Conservation (phyloP, 805 yeast species). For the Starmerella apicola region DNA sequence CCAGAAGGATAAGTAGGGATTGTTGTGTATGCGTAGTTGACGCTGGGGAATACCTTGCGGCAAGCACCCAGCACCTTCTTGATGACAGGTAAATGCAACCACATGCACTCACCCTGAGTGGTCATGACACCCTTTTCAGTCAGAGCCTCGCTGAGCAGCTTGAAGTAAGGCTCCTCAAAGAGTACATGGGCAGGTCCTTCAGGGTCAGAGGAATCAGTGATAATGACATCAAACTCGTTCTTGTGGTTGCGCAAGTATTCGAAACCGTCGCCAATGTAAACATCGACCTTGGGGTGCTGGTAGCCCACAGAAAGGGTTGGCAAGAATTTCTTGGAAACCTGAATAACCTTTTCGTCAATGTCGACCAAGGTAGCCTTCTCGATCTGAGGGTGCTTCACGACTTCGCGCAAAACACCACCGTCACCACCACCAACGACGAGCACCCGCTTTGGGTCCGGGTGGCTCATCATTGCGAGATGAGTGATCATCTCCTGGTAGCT, state of each 20-base stretch:
- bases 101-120: slow-evolving; percentile 82
- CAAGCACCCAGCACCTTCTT: slow-evolving; percentile 66
- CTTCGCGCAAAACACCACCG: slow-evolving; percentile 94
- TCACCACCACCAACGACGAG: slow-evolving; percentile 98
- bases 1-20: slow-evolving; percentile 86
- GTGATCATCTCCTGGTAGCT: slow-evolving; percentile 98
- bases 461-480: slow-evolving; percentile 83
- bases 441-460: slow-evolving; percentile 87
- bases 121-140: slow-evolving; percentile 84
- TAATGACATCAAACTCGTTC: slow-evolving; percentile 84
- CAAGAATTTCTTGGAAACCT: slow-evolving; percentile 71
- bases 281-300: slow-evolving; percentile 77
- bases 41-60: slow-evolving; percentile 67
- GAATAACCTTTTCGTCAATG: slow-evolving; percentile 86
- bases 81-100: slow-evolving; percentile 72
- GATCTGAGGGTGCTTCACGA: slow-evolving; percentile 75
- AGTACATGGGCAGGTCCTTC: slow-evolving; percentile 95
- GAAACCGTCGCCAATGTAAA: slow-evolving; percentile 95
- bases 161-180: slow-evolving; percentile 86
- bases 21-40: slow-evolving; percentile 65
- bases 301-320: slow-evolving; percentile 81
- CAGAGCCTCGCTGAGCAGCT: slow-evolving; percentile 72
- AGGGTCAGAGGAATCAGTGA: slow-evolving; percentile 96
- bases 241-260: slow-evolving; percentile 76
- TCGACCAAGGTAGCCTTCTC: slow-evolving; percentile 89